Base-by-base conservation (phyloP, 495 filamentous ascomycete species). In the Podospora anserina region DNA sequence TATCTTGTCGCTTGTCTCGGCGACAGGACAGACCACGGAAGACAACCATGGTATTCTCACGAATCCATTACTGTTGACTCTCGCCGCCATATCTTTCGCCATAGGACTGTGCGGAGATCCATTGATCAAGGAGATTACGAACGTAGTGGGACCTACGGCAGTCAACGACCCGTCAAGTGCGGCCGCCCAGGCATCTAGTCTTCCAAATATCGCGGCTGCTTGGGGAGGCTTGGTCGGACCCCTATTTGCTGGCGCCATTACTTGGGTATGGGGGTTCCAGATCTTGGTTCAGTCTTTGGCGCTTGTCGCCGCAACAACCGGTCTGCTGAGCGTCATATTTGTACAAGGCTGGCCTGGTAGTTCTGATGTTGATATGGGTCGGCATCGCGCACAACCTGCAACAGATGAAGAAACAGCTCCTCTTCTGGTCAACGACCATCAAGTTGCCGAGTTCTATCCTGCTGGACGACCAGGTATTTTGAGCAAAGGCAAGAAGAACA, bases 151-250 rank as follows among this genome's bases (percentile, higher is more conserved):
- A 4, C 58, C 61, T 32, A 65, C 62, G 1, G 34, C 59, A 4
- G 34, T 55, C 53, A 49, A 16, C 13, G 30, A 71, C 56, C 15
- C 63, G 15, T 57, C 59, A 57, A 71, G 61, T 30, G 59, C 57
- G 18, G 58, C 59, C 32, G 72, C 67, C 5, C 69, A 66, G 5
- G 71, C 70, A 27, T 55, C 72, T 16, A 71, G 28, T 32, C 68
- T 76, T 13, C 74, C 71, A 2, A 67, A 32, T n/a, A 49, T 76
- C 5, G 71, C 72, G 26, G 65, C 59, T 23, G 72, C 74, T 5
- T 78, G 74, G 76, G 76, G 76, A 19, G 71, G 54, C 28, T 62
- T 78, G n/a, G 67, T 69, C 34, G 76, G 76, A 4, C 76, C 76
- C 0, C 61, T 78, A 0, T 23, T 78, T 19, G 72, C 68, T 5